Evolutionary conservation across 2,329 filamentous ascomycete species (phyloP).

Genomic region (Penicillium freii): DNA sequence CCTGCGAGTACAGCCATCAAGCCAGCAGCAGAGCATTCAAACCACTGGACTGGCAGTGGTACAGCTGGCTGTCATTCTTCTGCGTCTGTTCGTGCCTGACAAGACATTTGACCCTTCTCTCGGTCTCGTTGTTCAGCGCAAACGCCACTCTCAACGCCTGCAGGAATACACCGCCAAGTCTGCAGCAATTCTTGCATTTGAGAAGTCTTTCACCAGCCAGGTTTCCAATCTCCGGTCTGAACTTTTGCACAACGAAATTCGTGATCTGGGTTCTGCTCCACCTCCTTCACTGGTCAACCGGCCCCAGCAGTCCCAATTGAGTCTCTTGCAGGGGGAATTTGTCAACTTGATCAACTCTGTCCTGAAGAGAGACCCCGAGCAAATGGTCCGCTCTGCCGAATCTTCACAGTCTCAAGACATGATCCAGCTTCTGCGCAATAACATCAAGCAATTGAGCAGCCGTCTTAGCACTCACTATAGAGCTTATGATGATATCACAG

Average conservation of each 20-base stretch:
- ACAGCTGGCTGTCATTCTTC: conserved; percentile 68
- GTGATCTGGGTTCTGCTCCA: conserved; percentile 64
- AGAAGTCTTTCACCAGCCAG: conserved; percentile 66
- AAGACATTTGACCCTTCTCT: conserved; percentile 78
- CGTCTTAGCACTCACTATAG: conserved; percentile 69
- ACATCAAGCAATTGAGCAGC: conserved; percentile 66
- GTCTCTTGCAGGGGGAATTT: conserved; percentile 78
- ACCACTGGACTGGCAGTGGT: conserved; percentile 66
- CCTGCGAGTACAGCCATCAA: conserved; percentile 17
- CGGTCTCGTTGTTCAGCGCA: conserved; percentile 60
- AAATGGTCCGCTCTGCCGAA: conserved; percentile 24
- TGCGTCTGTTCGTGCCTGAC: conserved; percentile 82
- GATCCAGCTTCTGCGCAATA: conserved; percentile 49
- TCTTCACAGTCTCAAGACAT: conserved; percentile 29
- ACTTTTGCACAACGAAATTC: conserved; percentile 61
- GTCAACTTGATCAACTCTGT: conserved; percentile 69
- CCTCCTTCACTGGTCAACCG: conserved; percentile 67
- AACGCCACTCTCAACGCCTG: conserved; percentile 58
- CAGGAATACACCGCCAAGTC: conserved; percentile 57
- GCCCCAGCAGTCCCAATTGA: conserved; percentile 65
- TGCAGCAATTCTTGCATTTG: conserved; percentile 62
- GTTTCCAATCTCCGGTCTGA: conserved; percentile 64
- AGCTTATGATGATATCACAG: conserved; percentile 80
- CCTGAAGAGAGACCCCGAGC: conserved; percentile 44
- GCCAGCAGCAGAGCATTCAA: conserved; percentile 24